Evolutionary conservation across 768 basidiomycete species (phyloP).

Genomic region (Sarcodon sp.): DNA sequence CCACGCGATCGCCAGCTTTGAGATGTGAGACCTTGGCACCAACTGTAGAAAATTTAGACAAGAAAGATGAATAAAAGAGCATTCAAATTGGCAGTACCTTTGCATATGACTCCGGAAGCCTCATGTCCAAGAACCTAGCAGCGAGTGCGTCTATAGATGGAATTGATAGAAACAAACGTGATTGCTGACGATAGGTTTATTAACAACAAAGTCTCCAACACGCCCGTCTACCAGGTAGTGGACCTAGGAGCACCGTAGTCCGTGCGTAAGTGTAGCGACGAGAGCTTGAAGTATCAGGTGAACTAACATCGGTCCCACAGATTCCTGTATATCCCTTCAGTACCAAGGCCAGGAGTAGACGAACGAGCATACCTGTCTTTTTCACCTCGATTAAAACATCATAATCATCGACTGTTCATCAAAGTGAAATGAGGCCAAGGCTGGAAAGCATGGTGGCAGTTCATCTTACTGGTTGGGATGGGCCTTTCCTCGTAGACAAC

Average conservation of each 20-base stretch:
- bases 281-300: slow-evolving; percentile 8
- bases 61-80: neutral
- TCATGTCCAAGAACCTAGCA: slow-evolving; percentile 80
- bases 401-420: slow-evolving; percentile 36
- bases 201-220: slow-evolving; percentile 63
- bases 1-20: slow-evolving; percentile 70
- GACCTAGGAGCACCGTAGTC: slow-evolving; percentile 26
- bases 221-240: slow-evolving; percentile 64
- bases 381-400: slow-evolving; percentile 80
- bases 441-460: neutral
- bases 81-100: slow-evolving; percentile 24
- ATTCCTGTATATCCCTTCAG: slow-evolving; percentile 37
- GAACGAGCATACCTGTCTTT: slow-evolving; percentile 54
- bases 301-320: slow-evolving; percentile 68
- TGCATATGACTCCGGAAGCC: slow-evolving; percentile 60
- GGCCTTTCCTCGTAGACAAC: slow-evolving; percentile 55
- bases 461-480: slow-evolving; percentile 36
- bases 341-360: neutral
- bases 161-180: neutral
- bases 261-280: slow-evolving; percentile 3
- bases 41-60: slow-evolving; percentile 24
- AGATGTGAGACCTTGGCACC: slow-evolving; percentile 60
- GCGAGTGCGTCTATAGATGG: neutral
- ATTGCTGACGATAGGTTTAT: slow-evolving; percentile 51
- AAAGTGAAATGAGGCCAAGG: neutral